Base-by-base conservation (phyloP, 192 early-diverging fungal species). In the Coemansia biformis region DNA sequence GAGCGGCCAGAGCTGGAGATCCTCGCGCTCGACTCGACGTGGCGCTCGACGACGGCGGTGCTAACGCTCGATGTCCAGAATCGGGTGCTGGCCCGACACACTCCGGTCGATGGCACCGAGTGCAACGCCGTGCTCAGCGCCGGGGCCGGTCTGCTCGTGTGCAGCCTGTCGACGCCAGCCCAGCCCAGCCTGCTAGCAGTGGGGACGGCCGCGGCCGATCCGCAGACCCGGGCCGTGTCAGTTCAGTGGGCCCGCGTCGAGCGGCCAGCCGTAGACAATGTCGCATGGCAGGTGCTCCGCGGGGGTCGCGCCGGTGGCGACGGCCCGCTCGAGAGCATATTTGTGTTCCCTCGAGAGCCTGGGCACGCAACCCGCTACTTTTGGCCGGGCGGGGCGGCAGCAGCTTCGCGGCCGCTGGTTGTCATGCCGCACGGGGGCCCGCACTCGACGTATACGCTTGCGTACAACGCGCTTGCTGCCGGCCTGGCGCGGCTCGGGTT, bases 381-480 rank as follows among this genome's bases (percentile, higher is more conserved):
- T 37, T 69, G 65, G 71, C 33, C 41, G 7, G 34, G 47, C 39
- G 46, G 14, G 19, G 21, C 23, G 8, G 26, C 23, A 5, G 26
- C 51, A 8, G 33, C 31, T 12, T 38, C 49, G 18, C 65, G 65
- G 7, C 85, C 84, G 12, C 69, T 88, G 44, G 67, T 89, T 0
- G 77, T 86, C n/a, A 56, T 77, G 43, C 87, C 89, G 1, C 89
- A 91, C 57, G 89, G 89, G 26, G 89, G 89, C 5, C 89, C 89
- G 11, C 86, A 91, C 51, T 50, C 62, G 8, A 46, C 65, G 15
- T 63, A 58, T 16, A 70, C 81, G 9, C 74, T 77, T 15, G 81
- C 71, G 18, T 83, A 80, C 54, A 63, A 51, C 11, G 47, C 71
- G 36, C 38, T 63, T 22, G 62, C 35, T 17, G 55, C 76, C 18